Evolutionary conservation across 2,329 filamentous ascomycete genomes (phyloP).

Genomic region (Claviceps cyperi): DNA sequence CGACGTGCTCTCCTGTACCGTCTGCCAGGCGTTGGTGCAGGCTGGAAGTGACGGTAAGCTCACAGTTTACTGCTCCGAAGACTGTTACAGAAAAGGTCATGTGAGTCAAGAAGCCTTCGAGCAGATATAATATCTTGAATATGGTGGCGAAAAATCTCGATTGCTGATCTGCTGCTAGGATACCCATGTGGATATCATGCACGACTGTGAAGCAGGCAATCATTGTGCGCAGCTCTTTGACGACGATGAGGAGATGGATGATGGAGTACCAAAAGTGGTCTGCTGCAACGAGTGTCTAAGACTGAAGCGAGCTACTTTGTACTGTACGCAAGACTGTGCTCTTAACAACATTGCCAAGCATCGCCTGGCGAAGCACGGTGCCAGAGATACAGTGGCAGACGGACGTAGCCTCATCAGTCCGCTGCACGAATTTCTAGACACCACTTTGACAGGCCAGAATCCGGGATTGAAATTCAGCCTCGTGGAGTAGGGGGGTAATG

Average conservation of each 20-base stretch:
- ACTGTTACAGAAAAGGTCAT: conserved; percentile 25
- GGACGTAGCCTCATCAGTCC: conserved; percentile 10
- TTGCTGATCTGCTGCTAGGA: conserved; percentile 19
- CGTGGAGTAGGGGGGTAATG: background rate
- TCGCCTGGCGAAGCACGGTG: conserved; percentile 18
- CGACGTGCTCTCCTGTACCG: conserved; percentile 26
- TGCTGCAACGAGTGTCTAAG: conserved; percentile 28
- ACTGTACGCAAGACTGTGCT: conserved; percentile 30
- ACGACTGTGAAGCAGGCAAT: conserved; percentile 28
- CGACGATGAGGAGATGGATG: conserved; percentile 25
- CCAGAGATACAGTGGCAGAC: conserved; percentile 11
- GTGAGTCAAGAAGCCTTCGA: conserved; percentile 17
- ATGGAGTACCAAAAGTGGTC: conserved; percentile 15
- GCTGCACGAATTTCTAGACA: conserved; percentile 13
- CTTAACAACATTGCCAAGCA: conserved; percentile 25
- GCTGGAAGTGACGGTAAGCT: conserved; percentile 21
- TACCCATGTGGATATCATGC: conserved; percentile 22
- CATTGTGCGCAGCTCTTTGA: conserved; percentile 25
- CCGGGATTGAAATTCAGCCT: conserved; percentile 18
- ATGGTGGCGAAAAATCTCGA: background rate
- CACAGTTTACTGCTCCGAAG: conserved; percentile 31
- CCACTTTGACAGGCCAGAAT: conserved; percentile 17
- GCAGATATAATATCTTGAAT: too few species aligned
- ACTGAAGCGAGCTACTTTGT: conserved; percentile 22
- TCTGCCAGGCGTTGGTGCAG: conserved; percentile 29